Evolutionary conservation across 805 yeast species (phyloP), one percentile per base, ranked within the genome.

Genomic region (Schwanniomyces vanrijiae): DNA sequence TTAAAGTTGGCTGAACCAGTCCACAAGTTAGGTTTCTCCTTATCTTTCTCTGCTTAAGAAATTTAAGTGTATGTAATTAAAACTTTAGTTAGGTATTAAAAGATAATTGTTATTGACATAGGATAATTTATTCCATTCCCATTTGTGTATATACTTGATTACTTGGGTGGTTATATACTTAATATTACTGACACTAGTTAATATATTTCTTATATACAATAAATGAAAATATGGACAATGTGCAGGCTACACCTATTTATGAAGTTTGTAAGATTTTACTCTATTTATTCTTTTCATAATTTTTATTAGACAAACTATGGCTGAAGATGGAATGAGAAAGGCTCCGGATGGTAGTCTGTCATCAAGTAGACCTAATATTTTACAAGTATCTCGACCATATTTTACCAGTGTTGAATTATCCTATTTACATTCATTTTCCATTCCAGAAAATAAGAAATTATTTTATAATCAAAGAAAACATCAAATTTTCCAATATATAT

Each of bases 1-100:
- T 82, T 91, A 75, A 88, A 92, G 75, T 82, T 92, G 68, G 84
- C 88, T 68, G 97, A 91, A 81, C 89, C 97, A 56, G 96, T 94
- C 66, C 99, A 94, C 85, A 91, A 94, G 84, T 81, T 94, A 65
- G 99, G 99, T 75, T 81, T 90, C 78, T 89, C 96, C 48, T 81
- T 94, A 72, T 82, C 96, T 56, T 92, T 92, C 80, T 76, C 96
- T 61, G 96, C 96, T 71, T 92, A 85, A 72, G 49, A 47, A 31
- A 31, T 31, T 31, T 31, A 31, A 31, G 35, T 16, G 35, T 31
- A 31, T 31, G 35, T 31, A 31, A 31, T 31, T 31, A 31, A 31
- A 31, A 26, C 29, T 18, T 31, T 31, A 31, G 35, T 31, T 31
- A 31, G 35, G 35, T 31, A 31, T 31, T 31, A 31, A 31, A 31